A percentile compares a stretch with the other conserved stretches of the same genome.
Evolutionary conservation across 495 filamentous ascomycete species (phyloP).

Genomic region (Hypoxylon cercidicola): DNA sequence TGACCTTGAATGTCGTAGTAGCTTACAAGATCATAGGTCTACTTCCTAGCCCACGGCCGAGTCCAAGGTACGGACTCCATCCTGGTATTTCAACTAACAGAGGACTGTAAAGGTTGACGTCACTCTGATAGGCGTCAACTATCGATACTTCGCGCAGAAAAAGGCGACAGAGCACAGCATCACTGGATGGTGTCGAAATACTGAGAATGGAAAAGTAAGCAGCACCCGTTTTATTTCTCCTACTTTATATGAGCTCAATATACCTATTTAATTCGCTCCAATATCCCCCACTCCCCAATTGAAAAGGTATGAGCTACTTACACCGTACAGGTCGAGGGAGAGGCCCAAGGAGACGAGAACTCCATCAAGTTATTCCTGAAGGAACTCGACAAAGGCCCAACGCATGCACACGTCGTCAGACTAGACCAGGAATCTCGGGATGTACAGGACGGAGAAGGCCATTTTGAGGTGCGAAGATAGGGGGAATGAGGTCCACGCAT

Average conservation of each 20-base stretch:
- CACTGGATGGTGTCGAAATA: conserved; percentile 85
- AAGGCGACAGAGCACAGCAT: conserved; percentile 71
- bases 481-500: not conserved
- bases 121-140: conserved; percentile 70
- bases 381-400: conserved; percentile 79
- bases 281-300: not conserved
- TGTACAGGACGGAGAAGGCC: conserved; percentile 67
- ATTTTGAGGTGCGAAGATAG: conserved; percentile 66
- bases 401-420: conserved; percentile 72
- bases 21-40: conserved; percentile 49
- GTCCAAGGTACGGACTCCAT: conserved; percentile 59
- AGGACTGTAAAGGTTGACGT: conserved; percentile 33
- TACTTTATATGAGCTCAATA: conserved; percentile 2
- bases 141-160: conserved; percentile 78
- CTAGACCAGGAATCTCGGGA: conserved; percentile 75
- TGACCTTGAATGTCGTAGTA: not conserved
- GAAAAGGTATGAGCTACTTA: conserved; percentile 4
- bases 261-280: not conserved
- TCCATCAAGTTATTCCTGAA: conserved; percentile 75
- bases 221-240: not conserved
- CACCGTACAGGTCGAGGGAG: conserved; percentile 78
- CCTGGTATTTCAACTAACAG: not conserved
- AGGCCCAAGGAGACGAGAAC: conserved; percentile 79
- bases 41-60: conserved; percentile 65
- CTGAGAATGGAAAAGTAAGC: conserved; percentile 72